Conservation (phyloP, 106 monocot genomes). For the Dioscorea dumetorum region DNA sequence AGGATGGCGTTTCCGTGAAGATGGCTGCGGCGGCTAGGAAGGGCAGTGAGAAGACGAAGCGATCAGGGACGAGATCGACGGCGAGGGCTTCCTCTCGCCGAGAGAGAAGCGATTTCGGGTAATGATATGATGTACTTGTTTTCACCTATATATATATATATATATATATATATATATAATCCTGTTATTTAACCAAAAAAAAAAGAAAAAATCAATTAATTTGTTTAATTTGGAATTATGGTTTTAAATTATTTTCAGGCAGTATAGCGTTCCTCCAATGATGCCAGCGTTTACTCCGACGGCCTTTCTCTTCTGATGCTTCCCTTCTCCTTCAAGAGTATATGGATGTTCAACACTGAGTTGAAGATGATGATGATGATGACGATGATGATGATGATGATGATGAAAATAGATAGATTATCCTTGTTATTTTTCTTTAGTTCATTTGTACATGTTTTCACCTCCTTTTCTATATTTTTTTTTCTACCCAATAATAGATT, state of each 20-base stretch:
- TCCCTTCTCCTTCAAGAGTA: too few relatives aligned
- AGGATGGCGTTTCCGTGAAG: slow-evolving; percentile 8
- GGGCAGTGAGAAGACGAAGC: neutral
- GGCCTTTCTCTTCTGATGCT: slow-evolving; percentile 36
- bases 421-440: too few relatives aligned
- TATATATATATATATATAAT: too few relatives aligned
- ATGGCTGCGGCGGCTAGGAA: neutral
- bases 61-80: slow-evolving; percentile 4
- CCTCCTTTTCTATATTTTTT: too few relatives aligned
- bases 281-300: slow-evolving; percentile 39
- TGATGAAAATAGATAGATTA: neutral
- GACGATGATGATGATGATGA: neutral
- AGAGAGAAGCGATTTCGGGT: neutral
- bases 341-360: too few relatives aligned
- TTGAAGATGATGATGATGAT: too few relatives aligned
- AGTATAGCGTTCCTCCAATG: slow-evolving; percentile 6
- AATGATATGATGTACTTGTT: too few relatives aligned
- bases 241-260: slow-evolving; percentile 14
- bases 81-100: too few relatives aligned
- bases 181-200: neutral
- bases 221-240: neutral
- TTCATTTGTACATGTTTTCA: too few relatives aligned
- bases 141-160: too few relatives aligned
- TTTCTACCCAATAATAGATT: too few relatives aligned
- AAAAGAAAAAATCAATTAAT: neutral